Evolutionary conservation across 2,329 filamentous ascomycete genomes (phyloP).

Genomic region (Stemphylium beticola): DNA sequence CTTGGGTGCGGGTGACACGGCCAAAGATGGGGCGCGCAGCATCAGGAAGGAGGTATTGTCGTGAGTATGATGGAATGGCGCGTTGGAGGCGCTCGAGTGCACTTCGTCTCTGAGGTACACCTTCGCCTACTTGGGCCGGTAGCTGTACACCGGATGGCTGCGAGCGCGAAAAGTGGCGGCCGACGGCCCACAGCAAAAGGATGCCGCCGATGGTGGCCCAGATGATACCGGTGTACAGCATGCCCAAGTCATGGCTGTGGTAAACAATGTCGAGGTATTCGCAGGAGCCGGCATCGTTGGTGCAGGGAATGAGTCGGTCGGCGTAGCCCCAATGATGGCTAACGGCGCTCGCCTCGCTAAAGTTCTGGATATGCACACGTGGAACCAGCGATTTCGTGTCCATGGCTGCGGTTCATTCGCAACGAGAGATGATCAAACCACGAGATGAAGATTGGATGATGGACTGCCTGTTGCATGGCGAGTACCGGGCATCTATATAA

Average conservation of each 20-base stretch:
- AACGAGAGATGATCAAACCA: conserved; percentile 13
- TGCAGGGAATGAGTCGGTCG: conserved; percentile 62
- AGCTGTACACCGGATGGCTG: conserved; percentile 36
- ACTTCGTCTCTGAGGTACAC: conserved; percentile 29
- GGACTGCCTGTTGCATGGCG: background rate
- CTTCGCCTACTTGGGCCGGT: conserved; percentile 28
- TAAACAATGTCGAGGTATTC: conserved; percentile 65
- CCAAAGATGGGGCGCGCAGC: conserved; percentile 66
- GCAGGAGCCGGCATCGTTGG: conserved; percentile 64
- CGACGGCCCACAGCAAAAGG: conserved; percentile 53
- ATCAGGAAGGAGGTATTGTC: conserved; percentile 67
- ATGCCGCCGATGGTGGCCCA: conserved; percentile 62
- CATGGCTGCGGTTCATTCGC: conserved; percentile 20
- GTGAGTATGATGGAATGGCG: conserved; percentile 51
- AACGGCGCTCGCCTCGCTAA: conserved; percentile 46
- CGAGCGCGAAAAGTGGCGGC: conserved; percentile 38
- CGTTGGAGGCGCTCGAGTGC: conserved; percentile 34
- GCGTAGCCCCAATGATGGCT: conserved; percentile 65
- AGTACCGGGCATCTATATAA: conserved; percentile 20
- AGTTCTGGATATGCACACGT: conserved; percentile 54
- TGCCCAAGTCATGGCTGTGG: conserved; percentile 59
- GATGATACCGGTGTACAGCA: conserved; percentile 63
- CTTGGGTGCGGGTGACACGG: conserved; percentile 70
- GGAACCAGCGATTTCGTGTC: conserved; percentile 26
- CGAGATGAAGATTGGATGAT: conserved; percentile 16